A percentile compares a stretch with the other conserved stretches of the same genome.
Evolutionary conservation across 2,329 filamentous ascomycete genomes (phyloP).

Genomic region (Phyllosticta citrichinensis): DNA sequence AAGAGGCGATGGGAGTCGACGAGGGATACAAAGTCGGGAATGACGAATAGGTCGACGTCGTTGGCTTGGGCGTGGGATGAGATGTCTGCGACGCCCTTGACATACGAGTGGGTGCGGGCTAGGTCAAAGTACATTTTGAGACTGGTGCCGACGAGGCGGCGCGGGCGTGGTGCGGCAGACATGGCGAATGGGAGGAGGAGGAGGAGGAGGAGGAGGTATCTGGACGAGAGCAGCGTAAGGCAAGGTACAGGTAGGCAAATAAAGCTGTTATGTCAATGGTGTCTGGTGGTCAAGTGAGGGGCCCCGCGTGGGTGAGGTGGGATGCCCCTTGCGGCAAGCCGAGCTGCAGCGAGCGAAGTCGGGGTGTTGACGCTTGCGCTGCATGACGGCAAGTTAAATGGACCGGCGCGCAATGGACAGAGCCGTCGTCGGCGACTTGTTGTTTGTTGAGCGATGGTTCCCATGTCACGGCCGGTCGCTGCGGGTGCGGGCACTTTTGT

Average conservation of each 20-base stretch:
- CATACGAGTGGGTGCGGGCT: constrained; percentile 45
- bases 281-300: neutral
- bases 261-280: neutral
- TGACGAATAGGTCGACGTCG: constrained; percentile 61
- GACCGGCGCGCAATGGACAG: neutral
- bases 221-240: neutral
- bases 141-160: constrained; percentile 61
- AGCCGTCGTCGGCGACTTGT: neutral
- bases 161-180: constrained; percentile 23
- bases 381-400: neutral
- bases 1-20: constrained; percentile 42
- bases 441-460: neutral
- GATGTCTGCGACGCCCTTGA: constrained; percentile 32
- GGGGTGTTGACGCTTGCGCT: neutral
- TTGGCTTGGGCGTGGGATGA: constrained; percentile 44
- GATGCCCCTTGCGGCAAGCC: constrained; percentile 4
- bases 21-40: constrained; percentile 67
- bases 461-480: neutral
- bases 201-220: neutral
- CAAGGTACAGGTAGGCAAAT: neutral
- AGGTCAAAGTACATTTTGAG: constrained; percentile 75
- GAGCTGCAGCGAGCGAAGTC: neutral
- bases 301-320: constrained; percentile 1
- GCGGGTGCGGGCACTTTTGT: neutral
- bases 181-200: neutral